Conservation (phyloP, 495 filamentous ascomycete species). For the Tricharina praecox region DNA sequence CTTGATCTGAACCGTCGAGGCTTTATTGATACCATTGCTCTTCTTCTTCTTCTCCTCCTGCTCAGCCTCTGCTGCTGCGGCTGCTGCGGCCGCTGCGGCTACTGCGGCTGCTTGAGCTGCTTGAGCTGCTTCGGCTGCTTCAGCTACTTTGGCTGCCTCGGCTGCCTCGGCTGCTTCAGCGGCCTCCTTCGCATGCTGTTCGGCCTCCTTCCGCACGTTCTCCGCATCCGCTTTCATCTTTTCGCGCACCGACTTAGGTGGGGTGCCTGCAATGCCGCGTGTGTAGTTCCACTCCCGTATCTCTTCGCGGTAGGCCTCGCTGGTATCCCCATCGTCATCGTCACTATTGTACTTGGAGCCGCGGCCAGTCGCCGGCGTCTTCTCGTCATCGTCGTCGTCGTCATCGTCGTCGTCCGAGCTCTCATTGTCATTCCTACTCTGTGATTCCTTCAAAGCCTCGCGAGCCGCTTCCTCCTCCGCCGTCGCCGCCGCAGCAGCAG, state of each 20-base stretch:
- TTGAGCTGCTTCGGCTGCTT: slow-evolving; percentile 1
- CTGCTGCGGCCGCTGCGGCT: slow-evolving; percentile 8
- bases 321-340: slow-evolving; percentile 25
- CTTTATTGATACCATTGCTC: slow-evolving; percentile 1
- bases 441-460: background rate
- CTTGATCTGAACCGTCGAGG: slow-evolving; percentile 5
- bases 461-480: background rate
- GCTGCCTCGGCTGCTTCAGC: slow-evolving; percentile 9
- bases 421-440: background rate
- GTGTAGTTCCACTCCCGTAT: slow-evolving; percentile 23
- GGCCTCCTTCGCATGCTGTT: slow-evolving; percentile 22
- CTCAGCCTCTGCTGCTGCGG: slow-evolving; percentile 1
- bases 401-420: slow-evolving; percentile 1
- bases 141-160: no score
- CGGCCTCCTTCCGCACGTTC: slow-evolving; percentile 21
- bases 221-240: slow-evolving; percentile 23
- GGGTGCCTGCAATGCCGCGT: slow-evolving; percentile 25
- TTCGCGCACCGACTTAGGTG: slow-evolving; percentile 18
- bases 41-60: no score
- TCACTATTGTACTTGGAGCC: slow-evolving; percentile 15
- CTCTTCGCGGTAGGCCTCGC: slow-evolving; percentile 23
- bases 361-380: slow-evolving; percentile 4
- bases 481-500: no score
- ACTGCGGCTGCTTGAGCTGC: slow-evolving; percentile 8
- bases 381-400: slow-evolving; percentile 18